Evolutionary conservation across 805 yeast species (phyloP).

Genomic region (Komagataella pastoris): DNA sequence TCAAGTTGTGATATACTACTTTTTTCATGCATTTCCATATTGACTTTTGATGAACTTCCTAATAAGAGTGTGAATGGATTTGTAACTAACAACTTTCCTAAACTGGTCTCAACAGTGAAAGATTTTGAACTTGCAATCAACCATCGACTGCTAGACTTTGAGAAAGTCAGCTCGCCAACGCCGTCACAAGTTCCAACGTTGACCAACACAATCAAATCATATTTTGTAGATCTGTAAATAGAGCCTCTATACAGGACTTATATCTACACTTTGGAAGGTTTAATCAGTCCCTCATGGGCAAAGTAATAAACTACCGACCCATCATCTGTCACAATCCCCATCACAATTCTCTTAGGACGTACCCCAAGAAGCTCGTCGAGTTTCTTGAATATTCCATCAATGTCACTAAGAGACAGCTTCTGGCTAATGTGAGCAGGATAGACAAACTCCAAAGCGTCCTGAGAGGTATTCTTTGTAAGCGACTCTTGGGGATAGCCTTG

Average conservation of each 20-base stretch:
- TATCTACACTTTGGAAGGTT: constrained; percentile 41
- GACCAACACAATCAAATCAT: background rate
- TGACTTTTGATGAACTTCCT: constrained; percentile 21
- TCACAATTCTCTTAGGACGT: constrained; percentile 31
- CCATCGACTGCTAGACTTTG: constrained; percentile 1
- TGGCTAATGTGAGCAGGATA: constrained; percentile 19
- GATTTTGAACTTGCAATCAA: background rate
- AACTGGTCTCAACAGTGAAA: constrained; percentile 7
- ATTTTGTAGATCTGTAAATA: background rate
- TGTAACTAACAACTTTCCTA: constrained; percentile 18
- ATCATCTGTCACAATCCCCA: constrained; percentile 49
- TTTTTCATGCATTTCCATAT: constrained; percentile 21
- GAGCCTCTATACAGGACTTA: background rate
- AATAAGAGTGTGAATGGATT: constrained; percentile 25
- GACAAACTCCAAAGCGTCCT: constrained; percentile 23
- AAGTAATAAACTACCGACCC: constrained; percentile 63
- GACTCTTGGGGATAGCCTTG: constrained; percentile 3
- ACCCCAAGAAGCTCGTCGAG: constrained; percentile 6
- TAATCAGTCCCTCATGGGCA: constrained; percentile 50
- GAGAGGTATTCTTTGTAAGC: constrained; percentile 12
- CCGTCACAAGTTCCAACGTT: constrained; percentile 2
- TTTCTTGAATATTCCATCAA: constrained; percentile 25
- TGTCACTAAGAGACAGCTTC: constrained; percentile 21
- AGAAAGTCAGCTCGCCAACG: background rate
- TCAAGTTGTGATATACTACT: constrained; percentile 23